Evolutionary conservation across 768 basidiomycete species (phyloP).

Genomic region (Boletus sp.): DNA sequence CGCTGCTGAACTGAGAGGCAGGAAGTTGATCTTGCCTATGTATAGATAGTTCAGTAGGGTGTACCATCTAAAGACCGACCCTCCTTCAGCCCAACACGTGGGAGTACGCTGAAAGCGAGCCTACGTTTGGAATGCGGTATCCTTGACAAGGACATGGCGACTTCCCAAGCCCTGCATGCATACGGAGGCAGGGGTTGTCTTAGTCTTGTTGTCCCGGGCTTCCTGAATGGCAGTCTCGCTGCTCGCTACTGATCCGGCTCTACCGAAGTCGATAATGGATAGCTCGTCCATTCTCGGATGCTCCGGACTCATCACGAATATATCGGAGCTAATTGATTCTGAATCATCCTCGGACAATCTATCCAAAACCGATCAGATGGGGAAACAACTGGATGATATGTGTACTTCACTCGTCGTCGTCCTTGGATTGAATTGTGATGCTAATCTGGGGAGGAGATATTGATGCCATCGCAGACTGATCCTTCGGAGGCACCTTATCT

Average conservation of each 20-base stretch:
- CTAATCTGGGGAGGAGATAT: too few species aligned
- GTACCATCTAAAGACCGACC: constrained; percentile 25
- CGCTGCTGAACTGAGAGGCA: constrained; percentile 29
- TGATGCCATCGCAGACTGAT: too few species aligned
- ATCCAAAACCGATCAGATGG: not conserved
- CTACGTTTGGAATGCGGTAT: too few species aligned
- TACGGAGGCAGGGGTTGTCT: not conserved
- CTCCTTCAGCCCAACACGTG: not conserved
- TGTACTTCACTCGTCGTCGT: constrained; percentile 6
- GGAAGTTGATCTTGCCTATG: constrained; percentile 33
- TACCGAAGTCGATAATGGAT: not conserved
- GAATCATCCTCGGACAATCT: constrained; percentile 15
- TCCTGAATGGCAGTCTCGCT: not conserved
- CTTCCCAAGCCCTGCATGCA: not conserved
- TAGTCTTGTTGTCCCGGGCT: not conserved
- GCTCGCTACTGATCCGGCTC: not conserved
- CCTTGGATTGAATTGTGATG: too few species aligned
- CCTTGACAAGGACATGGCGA: constrained; percentile 20
- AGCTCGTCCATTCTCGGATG: constrained; percentile 1
- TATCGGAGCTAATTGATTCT: constrained; percentile 15
- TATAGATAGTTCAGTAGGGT: constrained; percentile 43
- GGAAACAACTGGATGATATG: not conserved
- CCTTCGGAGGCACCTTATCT: too few species aligned
- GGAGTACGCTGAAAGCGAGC: not conserved
- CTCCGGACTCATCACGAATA: constrained; percentile 16